These are phyloP conservation scores for Clavispora asparagi DNA, from an alignment of 805 yeast species.

Conservation along the genomic window DNA sequence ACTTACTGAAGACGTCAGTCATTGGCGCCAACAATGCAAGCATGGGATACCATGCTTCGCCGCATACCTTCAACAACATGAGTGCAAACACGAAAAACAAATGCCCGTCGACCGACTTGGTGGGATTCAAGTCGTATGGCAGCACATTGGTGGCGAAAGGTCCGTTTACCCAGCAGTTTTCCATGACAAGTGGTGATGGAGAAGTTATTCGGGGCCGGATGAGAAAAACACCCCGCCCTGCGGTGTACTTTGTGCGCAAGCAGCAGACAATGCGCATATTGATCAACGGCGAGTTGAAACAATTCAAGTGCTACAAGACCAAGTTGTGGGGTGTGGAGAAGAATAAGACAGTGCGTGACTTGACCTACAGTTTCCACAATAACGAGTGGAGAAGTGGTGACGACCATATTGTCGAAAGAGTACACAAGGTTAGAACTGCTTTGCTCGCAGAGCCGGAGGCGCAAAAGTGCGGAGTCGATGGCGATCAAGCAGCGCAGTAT, in stretches of 20 bases:
- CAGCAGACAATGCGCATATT: conserved; percentile 61
- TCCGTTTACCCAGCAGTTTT: conserved; percentile 18
- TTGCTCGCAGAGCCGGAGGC: background rate
- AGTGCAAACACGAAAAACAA: conserved; percentile 32
- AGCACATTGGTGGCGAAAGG: conserved; percentile 26
- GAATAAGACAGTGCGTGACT: conserved; percentile 52
- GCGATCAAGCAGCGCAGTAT: conserved; percentile 20
- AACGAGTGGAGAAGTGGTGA: conserved; percentile 78
- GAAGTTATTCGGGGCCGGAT: conserved; percentile 54
- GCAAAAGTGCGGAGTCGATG: conserved; percentile 21
- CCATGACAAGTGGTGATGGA: conserved; percentile 30
- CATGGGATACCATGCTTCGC: conserved; percentile 27
- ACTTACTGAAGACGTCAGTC: conserved; percentile 9
- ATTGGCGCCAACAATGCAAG: conserved; percentile 13
- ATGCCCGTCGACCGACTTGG: conserved; percentile 25
- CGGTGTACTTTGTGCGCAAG: conserved; percentile 29
- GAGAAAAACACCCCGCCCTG: conserved; percentile 51
- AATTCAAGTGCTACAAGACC: conserved; percentile 58
- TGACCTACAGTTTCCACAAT: conserved; percentile 56
- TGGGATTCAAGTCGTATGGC: conserved; percentile 34
- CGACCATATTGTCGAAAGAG: conserved; percentile 70
- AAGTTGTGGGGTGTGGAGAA: conserved; percentile 91
- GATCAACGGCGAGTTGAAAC: conserved; percentile 52
- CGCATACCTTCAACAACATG: conserved; percentile 28
- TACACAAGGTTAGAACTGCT: conserved; percentile 7